Evolutionary conservation across 306 rosid species (phyloP).

Genomic region (Medicago lupulina): DNA sequence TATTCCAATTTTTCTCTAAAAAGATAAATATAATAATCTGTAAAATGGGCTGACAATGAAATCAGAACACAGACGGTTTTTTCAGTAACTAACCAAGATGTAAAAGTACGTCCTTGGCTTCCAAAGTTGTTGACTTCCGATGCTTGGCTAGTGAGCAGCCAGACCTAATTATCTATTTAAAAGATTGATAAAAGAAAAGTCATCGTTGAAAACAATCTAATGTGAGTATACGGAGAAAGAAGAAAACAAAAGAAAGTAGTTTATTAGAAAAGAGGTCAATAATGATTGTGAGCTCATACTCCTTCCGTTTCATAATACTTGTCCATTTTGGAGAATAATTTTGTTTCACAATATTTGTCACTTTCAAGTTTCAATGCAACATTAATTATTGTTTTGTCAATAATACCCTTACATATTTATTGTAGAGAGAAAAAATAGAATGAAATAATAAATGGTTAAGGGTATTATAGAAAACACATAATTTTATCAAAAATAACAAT

Average conservation of each 20-base stretch:
- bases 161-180: conserved; percentile 77
- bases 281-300: conserved; percentile 21
- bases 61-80: conserved; percentile 7
- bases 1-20: conserved; percentile 88
- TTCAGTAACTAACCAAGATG: conserved; percentile 76
- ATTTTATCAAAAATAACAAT: too few relatives aligned
- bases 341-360: too few relatives aligned
- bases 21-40: conserved; percentile 32
- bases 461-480: too few relatives aligned
- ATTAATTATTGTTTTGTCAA: too few relatives aligned
- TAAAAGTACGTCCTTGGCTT: conserved; percentile 90
- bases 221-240: neutral
- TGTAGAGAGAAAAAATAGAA: too few relatives aligned
- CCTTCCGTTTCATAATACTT: too few relatives aligned
- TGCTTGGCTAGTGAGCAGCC: conserved; percentile 96
- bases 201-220: conserved; percentile 15
- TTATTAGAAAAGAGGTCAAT: conserved; percentile 5
- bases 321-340: too few relatives aligned
- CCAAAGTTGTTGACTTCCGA: conserved; percentile 82
- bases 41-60: conserved; percentile 15
- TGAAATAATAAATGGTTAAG: too few relatives aligned
- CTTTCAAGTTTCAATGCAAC: too few relatives aligned
- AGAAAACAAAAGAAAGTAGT: neutral
- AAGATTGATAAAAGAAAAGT: conserved; percentile 9
- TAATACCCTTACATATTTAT: too few relatives aligned